Evolutionary conservation across 225 moss, liverwort and hornwort genomes (phyloP).

Genomic region (Marchantia paleacea): DNA sequence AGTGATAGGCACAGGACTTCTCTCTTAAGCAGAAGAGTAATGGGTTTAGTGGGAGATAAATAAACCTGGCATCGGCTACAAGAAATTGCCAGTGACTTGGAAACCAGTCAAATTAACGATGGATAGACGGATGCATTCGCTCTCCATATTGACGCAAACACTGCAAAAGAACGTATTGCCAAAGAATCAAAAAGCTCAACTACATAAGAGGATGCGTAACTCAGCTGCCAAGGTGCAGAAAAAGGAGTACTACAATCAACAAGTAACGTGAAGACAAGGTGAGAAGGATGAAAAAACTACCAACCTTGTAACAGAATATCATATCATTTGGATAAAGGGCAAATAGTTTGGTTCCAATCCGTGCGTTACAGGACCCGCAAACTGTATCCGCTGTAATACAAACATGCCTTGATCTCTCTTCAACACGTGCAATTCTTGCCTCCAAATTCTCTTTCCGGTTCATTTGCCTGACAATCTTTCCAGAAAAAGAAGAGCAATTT

Average conservation of each 20-base stretch:
- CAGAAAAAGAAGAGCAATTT: slow-evolving; percentile 24
- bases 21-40: background rate
- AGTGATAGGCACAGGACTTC: background rate
- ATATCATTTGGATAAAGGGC: slow-evolving; percentile 82
- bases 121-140: slow-evolving; percentile 63
- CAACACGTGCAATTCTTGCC: slow-evolving; percentile 83
- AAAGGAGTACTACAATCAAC: background rate
- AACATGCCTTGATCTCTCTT: slow-evolving; percentile 87
- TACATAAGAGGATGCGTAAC: background rate
- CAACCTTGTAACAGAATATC: slow-evolving; percentile 91
- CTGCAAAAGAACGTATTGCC: slow-evolving; percentile 47
- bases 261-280: background rate
- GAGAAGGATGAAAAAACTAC: background rate
- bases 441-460: slow-evolving; percentile 81
- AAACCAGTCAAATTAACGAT: slow-evolving; percentile 4
- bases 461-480: slow-evolving; percentile 83
- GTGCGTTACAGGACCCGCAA: slow-evolving; percentile 85
- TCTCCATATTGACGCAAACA: slow-evolving; percentile 86
- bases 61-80: background rate
- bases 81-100: background rate
- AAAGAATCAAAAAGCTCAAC: background rate
- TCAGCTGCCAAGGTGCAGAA: background rate
- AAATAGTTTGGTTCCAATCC: slow-evolving; percentile 96
- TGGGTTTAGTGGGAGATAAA: background rate
- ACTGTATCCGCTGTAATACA: slow-evolving; percentile 73